phyloP scores from a whole-genome alignment of 176 grass and related monocot genomes.

The Hordeum marinum region DNA sequence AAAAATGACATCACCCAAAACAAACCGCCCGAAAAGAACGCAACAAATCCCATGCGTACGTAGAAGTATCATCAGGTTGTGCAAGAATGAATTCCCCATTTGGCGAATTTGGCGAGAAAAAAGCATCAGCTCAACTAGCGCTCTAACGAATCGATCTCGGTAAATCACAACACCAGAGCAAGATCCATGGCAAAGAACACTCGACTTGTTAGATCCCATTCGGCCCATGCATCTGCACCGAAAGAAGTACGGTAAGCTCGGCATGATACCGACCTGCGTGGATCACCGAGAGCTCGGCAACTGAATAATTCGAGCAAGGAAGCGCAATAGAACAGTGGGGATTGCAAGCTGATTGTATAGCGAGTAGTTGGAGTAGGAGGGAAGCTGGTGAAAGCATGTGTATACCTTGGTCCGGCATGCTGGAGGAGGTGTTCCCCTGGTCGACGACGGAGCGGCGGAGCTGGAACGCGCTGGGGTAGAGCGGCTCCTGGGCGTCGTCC shows the following conservation, averaged over 20 bases:
- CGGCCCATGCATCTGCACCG: slow-evolving; percentile 1
- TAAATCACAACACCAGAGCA: not conserved
- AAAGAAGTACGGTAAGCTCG: not conserved
- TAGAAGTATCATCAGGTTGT: not conserved
- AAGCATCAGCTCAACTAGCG: not conserved
- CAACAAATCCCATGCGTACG: not conserved
- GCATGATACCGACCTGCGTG: not conserved
- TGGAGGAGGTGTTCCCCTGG: slow-evolving; percentile 34
- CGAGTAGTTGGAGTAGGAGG: not conserved
- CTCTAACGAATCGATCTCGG: not conserved
- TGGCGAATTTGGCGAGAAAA: not conserved
- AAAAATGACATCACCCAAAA: not conserved
- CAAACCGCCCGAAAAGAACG: not conserved
- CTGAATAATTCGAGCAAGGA: not conserved
- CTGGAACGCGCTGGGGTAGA: slow-evolving; percentile 30
- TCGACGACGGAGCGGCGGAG: slow-evolving; percentile 36
- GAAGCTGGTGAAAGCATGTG: not conserved
- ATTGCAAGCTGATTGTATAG: not conserved
- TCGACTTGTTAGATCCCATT: not conserved
- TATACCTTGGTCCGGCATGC: slow-evolving; percentile 43
- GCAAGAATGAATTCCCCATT: not conserved
- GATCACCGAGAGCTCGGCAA: not conserved
- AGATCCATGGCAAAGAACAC: not conserved
- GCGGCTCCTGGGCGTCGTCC: slow-evolving; percentile 26
- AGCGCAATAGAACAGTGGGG: slow-evolving; percentile 7